Evolutionary conservation across 768 basidiomycete species (phyloP).

Genomic region (Suillus decipiens): DNA sequence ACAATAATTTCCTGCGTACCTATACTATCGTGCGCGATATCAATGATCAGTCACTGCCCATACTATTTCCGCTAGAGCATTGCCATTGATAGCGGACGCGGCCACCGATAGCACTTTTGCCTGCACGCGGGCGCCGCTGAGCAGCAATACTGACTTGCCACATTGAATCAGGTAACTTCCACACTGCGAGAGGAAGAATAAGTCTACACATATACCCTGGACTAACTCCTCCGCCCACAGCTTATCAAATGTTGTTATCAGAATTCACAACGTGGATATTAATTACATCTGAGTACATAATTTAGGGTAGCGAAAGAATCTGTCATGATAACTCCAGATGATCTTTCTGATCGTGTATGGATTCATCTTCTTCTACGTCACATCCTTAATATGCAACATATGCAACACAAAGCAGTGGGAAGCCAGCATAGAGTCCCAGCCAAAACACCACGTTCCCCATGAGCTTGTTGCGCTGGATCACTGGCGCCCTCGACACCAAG

Average conservation of each 20-base stretch:
- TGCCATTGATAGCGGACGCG: background rate
- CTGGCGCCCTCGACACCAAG: constrained; percentile 70
- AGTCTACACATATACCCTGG: background rate
- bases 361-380: background rate
- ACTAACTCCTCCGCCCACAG: too few relatives aligned
- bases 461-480: constrained; percentile 78
- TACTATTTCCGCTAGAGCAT: background rate
- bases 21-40: background rate
- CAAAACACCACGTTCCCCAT: constrained; percentile 90
- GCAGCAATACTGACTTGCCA: too few relatives aligned
- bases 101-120: background rate
- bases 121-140: background rate
- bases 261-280: background rate
- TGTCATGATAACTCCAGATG: background rate
- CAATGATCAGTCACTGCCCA: background rate
- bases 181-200: background rate
- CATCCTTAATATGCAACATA: constrained; percentile 54
- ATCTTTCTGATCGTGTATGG: background rate
- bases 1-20: background rate
- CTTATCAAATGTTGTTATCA: background rate
- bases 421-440: constrained; percentile 88
- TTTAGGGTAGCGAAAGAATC: background rate
- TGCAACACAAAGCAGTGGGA: constrained; percentile 89
- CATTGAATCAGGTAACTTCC: background rate
- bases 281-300: constrained; percentile 2